phyloP scores from a whole-genome alignment of 2,329 filamentous ascomycete species.

The Colletotrichum melonis region DNA sequence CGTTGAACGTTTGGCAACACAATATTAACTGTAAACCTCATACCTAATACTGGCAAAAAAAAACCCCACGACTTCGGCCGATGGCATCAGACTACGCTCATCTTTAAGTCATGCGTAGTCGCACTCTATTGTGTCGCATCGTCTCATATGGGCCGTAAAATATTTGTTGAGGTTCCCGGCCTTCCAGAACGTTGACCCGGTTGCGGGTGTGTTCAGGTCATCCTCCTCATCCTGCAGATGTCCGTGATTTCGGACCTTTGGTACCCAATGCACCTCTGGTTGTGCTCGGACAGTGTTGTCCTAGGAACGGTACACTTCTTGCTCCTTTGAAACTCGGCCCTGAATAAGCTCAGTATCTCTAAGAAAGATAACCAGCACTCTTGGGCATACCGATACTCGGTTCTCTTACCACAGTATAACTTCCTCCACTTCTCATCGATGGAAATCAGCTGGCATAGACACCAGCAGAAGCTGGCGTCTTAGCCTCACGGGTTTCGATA shows the following conservation, averaged over 20 bases:
- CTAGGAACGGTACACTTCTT: not conserved
- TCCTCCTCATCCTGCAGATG: not conserved
- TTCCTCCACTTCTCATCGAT: not conserved
- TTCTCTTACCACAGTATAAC: not conserved
- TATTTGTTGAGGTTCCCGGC: not conserved
- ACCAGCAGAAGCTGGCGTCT: not conserved
- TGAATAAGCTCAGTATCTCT: not conserved
- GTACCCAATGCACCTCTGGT: not conserved
- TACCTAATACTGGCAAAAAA: not conserved
- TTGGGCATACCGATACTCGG: too few relatives aligned
- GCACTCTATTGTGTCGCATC: not conserved
- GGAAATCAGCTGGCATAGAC: not conserved
- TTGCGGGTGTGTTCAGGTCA: not conserved
- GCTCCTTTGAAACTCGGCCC: not conserved
- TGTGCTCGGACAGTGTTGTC: not conserved
- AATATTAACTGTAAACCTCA: not conserved
- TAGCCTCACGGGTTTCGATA: not conserved
- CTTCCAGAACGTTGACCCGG: not conserved
- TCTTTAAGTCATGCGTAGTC: not conserved
- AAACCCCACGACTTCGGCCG: not conserved
- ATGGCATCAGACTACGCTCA: not conserved
- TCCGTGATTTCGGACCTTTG: not conserved
- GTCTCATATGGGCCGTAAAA: not conserved
- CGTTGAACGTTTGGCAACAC: slow-evolving; percentile 4
- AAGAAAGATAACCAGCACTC: not conserved